Evolutionary conservation across 2,329 filamentous ascomycete species (phyloP), one percentile per base, ranked within the genome.

Genomic region (Sporothrix euskadiensis): DNA sequence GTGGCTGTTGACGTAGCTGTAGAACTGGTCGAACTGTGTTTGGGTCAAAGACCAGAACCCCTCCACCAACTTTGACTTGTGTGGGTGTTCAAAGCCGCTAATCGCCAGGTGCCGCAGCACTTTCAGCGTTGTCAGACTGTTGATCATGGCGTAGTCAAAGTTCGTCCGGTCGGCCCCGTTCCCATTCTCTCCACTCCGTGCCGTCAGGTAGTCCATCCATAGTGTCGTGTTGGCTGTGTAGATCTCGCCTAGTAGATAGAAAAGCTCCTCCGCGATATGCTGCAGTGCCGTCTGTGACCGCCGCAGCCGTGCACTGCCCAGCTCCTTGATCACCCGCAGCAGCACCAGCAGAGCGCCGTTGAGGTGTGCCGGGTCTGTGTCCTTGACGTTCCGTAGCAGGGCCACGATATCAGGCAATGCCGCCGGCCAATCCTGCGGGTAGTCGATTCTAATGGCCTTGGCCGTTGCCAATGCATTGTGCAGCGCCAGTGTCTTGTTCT

Each of bases 401-500:
- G 86, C 83, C 66, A 93, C 88, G 9, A 95, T 81, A n/a, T 81
- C 85, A 19, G 86, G 81, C 57, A 92, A 81, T 26, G 88, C 87
- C 65, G 89, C 85, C 1, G 89, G 88, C 96, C 96, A 99, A 74
- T 97, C 92, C 69, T 88, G 84, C 0, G 95, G 95, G 80, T 93
- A 98, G 81, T 98, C 96, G 80, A 94, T 92, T 73, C 96, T 88
- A 74, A 96, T 88, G 73, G 98, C 90, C 82, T 97, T 98, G 19
- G 94, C 92, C 59, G 94, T 86, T 73, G 96, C 91, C 35, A 98
- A 85, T 16, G 95, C 93, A 84, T 97, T 97, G 79, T 98, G 94
- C 44, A 97, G 83, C 22, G 94, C 94, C 41, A 99, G 86, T 63
- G 89, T 88, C 73, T 88, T 87, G 76, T 95, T 91, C 0, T 88